Evolutionary conservation across 495 filamentous ascomycete genomes (phyloP), one percentile per base, ranked within the genome.

Genomic region (Opeltia flavorubescens): DNA sequence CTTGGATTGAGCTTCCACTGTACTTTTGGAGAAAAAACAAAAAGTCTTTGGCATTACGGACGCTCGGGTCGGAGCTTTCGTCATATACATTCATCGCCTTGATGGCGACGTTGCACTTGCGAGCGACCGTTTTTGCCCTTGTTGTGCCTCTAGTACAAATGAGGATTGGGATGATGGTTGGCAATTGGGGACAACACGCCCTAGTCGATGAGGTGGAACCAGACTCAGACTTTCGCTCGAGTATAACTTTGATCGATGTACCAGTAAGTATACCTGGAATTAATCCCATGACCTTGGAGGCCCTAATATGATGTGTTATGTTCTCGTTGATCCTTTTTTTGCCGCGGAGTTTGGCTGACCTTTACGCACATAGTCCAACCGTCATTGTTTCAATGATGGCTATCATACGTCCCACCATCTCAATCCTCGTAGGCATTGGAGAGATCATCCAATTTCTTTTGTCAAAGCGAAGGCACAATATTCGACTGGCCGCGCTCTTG

Each of bases 351-450:
- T 35, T 0, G 23, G 26, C 23, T 46, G 24, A 48, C n/a, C 23
- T 24, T 4, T 1, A 4, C 46, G 52, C 34, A 50, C 31, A 31
- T 20, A 80, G 80, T 78, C 70, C 51, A 86, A 86, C 61, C 74
- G 81, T 20, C 78, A 75, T 64, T 84, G 76, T 53, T 86, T 74
- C 67, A 86, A 86, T 56, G 81, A 85, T 57, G 81, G 81, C 44
- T 86, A 84, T 59, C 81, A 86, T 59, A 84, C 81, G 29, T 81
- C 81, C 7, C 81, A 86, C 58, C 81, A 84, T 57, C 68, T 85
- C 8, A 82, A 86, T 59, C 80, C 81, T 3, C 73, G 67, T 23
- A 73, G 81, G 2, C 81, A 84, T 64, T 86, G 81, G 81, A 71
- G 81, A 39, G 78, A 84, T 34, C 81, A 85, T 55, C 81, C 81